Conservation (phyloP, 2,329 filamentous ascomycete species). For the Neodidymelliopsis sp. region DNA sequence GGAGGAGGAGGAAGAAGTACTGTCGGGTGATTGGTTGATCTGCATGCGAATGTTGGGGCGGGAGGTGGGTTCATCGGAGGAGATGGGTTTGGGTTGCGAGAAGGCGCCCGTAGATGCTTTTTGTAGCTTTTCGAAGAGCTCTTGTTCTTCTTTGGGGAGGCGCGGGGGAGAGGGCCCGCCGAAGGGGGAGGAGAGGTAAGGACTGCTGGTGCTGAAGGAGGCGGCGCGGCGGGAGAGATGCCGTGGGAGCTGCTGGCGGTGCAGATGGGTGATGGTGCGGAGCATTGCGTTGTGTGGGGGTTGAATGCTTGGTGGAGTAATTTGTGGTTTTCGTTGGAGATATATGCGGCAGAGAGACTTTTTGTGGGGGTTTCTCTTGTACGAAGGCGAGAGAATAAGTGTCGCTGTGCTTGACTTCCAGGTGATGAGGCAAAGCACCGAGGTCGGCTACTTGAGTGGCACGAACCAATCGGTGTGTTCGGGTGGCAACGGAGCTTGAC, state of each 20-base stretch:
- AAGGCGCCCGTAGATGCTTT: constrained; percentile 77
- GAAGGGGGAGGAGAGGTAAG: constrained; percentile 30
- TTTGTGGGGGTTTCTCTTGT: too few species aligned
- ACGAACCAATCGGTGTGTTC: constrained; percentile 31
- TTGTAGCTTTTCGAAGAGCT: constrained; percentile 88
- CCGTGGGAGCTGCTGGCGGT: constrained; percentile 38
- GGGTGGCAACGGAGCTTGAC: constrained; percentile 28
- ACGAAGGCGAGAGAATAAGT: background rate
- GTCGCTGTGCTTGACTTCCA: background rate
- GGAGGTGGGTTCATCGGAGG: constrained; percentile 49
- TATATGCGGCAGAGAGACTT: too few species aligned
- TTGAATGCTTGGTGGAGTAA: background rate
- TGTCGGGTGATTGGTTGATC: constrained; percentile 47
- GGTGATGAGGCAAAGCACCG: constrained; percentile 11
- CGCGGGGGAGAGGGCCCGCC: constrained; percentile 77
- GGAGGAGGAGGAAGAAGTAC: background rate
- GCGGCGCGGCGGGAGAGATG: constrained; percentile 33
- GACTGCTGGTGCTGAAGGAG: constrained; percentile 21
- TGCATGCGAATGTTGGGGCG: constrained; percentile 38
- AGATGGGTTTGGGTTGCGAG: constrained; percentile 66
- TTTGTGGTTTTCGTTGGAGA: too few species aligned
- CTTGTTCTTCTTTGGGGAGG: constrained; percentile 87
- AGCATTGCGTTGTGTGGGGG: constrained; percentile 25
- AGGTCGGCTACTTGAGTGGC: constrained; percentile 6
- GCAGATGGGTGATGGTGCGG: constrained; percentile 17